Base-by-base conservation (phyloP, 441 rosid genomes). In the Pelargonium cotyledonis region DNA sequence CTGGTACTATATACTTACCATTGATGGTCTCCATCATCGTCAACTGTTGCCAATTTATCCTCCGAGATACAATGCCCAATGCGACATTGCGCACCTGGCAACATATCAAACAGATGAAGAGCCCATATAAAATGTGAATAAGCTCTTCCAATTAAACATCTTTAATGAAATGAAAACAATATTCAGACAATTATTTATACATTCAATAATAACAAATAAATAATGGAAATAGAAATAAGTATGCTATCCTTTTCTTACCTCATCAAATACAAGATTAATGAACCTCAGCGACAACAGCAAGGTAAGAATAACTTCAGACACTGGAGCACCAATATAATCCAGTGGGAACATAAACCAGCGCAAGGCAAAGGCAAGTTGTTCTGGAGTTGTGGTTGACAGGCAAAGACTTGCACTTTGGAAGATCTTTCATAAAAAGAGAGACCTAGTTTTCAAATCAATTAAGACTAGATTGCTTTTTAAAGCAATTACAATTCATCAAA, bases 321-420 rank as follows among this genome's bases (percentile, higher is more conserved):
- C 97, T 4, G 97, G 97, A 60, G 85, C 96, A 74, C 97, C 91
- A 18, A 89, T 73, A 71, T 69, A 74, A 41, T 78, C 88, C 76
- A 93, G 73, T 31, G 97, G 97, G 70, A 83, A 82, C 87, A 91
- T 81, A 80, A 82, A 91, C 97, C 98, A 91, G 75, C 86, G 83
- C 75, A 93, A 76, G 74, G 91, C 87, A 76, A 83, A 84, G 0
- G 97, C 96, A 70, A 93, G 88, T 75, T 93, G 95, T 80, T 93
- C 98, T 0, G 98, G 98, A 8, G 95, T 85, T 49, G 97, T 93
- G 71, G 98, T 93, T 65, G 97, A 90, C 65, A 93, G 85, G 83
- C 95, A 91, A 63, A 93, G 85, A 70, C 93, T 91, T 10, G 93
- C 94, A 83, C 97, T 88, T 88, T 88, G 98, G 72, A 93, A 85